Evolutionary conservation across 208 protist species (phyloP), one percentile per base, ranked within the genome.

Genomic region (Novymonas esmeraldas): DNA sequence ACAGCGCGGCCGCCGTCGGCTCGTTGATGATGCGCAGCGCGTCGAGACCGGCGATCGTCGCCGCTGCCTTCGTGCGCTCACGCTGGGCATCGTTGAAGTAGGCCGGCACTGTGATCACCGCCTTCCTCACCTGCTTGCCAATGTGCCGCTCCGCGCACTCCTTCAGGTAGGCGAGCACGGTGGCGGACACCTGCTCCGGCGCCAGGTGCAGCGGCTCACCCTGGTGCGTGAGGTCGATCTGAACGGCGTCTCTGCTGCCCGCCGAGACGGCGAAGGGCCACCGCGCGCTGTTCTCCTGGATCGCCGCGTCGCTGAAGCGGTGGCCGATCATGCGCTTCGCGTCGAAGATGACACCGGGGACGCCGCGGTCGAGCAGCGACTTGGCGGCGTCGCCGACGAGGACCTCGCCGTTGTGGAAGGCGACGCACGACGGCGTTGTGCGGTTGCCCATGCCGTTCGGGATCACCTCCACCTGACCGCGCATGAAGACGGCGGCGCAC

Each of bases 381-480:
- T 85, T 87, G 16, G 98, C 99, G 10, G 93, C 95, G 50, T 99
- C 98, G 59, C 99, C 98, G 62, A 99, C 90, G 11, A 99, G 87
- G 13, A 95, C 73, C 57, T 99, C 98, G 22, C 65, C 64, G 56
- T 98, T 96, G 57, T 96, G 98, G 85, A 99, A 99, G 16, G 98
- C 98, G 26, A 99, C 98, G 51, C 92, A 98, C 6, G 98, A 99
- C 20, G 99, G 98, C 14, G 99, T 99, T 31, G 98, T 99, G 61
- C 98, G 92, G 84, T 99, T 99, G 76, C 99, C 99, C 85, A 98
- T 96, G 62, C 99, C 98, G 76, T 99, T 99, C n/a, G 98, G 87
- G 52, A 99, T 99, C 70, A 99, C 99, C 85, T 99, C 76, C 11
- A 78, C 82, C 54, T 79, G 73, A 49, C 78, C 76, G 48, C 78